Conservation (phyloP, 23 red algal species). For the Pyropia haitanensis region DNA sequence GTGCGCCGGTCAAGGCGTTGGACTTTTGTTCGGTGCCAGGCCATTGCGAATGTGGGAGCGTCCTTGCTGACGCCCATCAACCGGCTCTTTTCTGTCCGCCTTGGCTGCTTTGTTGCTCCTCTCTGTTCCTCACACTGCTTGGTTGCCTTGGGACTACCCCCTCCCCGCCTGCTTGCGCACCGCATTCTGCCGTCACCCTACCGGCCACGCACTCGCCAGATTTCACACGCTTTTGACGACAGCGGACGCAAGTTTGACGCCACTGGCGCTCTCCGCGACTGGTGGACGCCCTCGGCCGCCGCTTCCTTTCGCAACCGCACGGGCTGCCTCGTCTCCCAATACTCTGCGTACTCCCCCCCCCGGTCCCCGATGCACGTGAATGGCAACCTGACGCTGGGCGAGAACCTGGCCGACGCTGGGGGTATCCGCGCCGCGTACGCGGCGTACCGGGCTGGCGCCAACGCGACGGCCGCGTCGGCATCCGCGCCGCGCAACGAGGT, state of each 20-base stretch:
- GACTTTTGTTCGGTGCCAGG: no score
- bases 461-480: conserved; percentile 26
- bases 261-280: conserved; percentile 21
- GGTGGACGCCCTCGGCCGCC: conserved; percentile 27
- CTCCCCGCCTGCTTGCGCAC: no score
- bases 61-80: no score
- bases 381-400: conserved; percentile 58
- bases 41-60: no score
- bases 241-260: conserved; percentile 46
- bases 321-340: conserved; percentile 51
- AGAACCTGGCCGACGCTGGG: conserved; percentile 50
- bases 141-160: no score
- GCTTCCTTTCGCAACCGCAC: conserved; percentile 36
- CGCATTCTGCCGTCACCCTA: no score
- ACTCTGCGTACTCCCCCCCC: conserved; percentile 42
- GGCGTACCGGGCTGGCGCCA: conserved; percentile 51
- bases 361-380: conserved; percentile 35
- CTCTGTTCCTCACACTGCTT: no score
- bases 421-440: conserved; percentile 64
- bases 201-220: conserved; percentile 2
- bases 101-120: no score
- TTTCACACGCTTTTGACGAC: conserved; percentile 85
- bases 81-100: no score
- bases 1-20: conserved; percentile 1
- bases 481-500: conserved; percentile 31